phyloP scores from a whole-genome alignment of 2,329 filamentous ascomycete genomes.

The Teratosphaeria nubilosa region DNA sequence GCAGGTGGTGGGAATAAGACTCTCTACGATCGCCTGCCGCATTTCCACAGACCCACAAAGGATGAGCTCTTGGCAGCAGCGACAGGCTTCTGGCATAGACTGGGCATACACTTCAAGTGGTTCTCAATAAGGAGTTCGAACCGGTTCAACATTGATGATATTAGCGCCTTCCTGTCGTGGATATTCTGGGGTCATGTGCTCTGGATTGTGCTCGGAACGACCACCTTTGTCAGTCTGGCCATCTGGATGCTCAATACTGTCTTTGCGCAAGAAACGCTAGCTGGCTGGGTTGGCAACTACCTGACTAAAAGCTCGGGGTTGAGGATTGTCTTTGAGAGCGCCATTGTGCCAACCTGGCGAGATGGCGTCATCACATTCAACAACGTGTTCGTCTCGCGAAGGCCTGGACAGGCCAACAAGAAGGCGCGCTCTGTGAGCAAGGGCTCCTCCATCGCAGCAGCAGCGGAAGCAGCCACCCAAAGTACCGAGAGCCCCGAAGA shows the following conservation, averaged over 20 bases:
- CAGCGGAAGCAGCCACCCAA: constrained; percentile 54
- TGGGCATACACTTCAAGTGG: constrained; percentile 95
- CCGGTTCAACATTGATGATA: constrained; percentile 93
- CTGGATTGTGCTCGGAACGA: constrained; percentile 94
- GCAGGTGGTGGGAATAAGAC: constrained; percentile 7
- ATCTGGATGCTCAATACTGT: constrained; percentile 93
- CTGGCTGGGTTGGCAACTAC: constrained; percentile 89
- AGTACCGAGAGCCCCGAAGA: constrained; percentile 40
- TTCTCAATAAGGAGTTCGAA: constrained; percentile 86
- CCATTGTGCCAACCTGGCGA: constrained; percentile 92
- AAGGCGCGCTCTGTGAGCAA: constrained; percentile 58
- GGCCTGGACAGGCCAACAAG: constrained; percentile 67
- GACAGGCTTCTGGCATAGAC: constrained; percentile 81
- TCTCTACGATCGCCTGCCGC: constrained; percentile 51
- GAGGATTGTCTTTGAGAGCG: constrained; percentile 92
- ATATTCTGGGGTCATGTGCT: constrained; percentile 85
- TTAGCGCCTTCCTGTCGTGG: constrained; percentile 92
- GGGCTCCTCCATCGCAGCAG: constrained; percentile 75
- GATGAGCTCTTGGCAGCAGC: constrained; percentile 87
- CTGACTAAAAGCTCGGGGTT: constrained; percentile 86
- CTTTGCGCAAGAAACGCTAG: constrained; percentile 91
- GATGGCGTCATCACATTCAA: constrained; percentile 93
- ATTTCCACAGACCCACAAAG: constrained; percentile 72
- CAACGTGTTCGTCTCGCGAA: constrained; percentile 88
- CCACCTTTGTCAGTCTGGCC: constrained; percentile 86